Base-by-base conservation (phyloP, 2,329 filamentous ascomycete species). In the Sporothrix variecibatus region DNA sequence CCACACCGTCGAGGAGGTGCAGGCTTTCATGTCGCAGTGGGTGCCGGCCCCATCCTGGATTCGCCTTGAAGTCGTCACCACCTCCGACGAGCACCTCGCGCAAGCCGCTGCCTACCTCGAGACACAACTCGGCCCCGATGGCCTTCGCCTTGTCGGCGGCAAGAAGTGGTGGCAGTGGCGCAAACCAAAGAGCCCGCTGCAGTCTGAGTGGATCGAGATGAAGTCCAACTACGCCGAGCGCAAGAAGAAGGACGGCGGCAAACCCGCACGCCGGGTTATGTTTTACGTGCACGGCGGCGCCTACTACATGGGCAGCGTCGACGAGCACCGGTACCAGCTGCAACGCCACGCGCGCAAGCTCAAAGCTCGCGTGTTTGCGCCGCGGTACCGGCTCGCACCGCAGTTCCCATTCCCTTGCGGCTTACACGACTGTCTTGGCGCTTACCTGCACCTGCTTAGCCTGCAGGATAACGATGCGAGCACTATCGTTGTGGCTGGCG, bases 161-260 rank as follows among this genome's bases (percentile, higher is more conserved):
- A 87, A 88, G 79, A 88, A 91, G 75, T 94, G 96, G 96, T 94
- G 95, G 95, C 89, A 94, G 83, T 97, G 94, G 94, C 88, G 93
- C 71, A 88, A 90, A 72, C 88, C 89, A 4, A 87, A 89, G 34
- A 87, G 84, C 65, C 86, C 90, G 0, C 84, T 98, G 38, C 90
- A 90, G 79, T 94, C 93, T 0, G 95, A 99, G 81, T 98, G 95
- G 95, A 94, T 99, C 77, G 96, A 98, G 86, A 98, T 98, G 95
- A 91, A 90, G 77, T 87, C 90, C 71, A 92, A 98, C 81, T 92
- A 93, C 79, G 86, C 92, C 75, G 90, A 92, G 80, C 89, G 94
- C 74, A 91, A 91, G 81, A 89, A 88, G 79, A 89, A 23, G 91
- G 90, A 77, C 4, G 20, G n/a, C 17, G 51, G 62, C 26, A n/a